phyloP scores from a whole-genome alignment of 164 flowering plant species.

The Macadamia integrifolia region DNA sequence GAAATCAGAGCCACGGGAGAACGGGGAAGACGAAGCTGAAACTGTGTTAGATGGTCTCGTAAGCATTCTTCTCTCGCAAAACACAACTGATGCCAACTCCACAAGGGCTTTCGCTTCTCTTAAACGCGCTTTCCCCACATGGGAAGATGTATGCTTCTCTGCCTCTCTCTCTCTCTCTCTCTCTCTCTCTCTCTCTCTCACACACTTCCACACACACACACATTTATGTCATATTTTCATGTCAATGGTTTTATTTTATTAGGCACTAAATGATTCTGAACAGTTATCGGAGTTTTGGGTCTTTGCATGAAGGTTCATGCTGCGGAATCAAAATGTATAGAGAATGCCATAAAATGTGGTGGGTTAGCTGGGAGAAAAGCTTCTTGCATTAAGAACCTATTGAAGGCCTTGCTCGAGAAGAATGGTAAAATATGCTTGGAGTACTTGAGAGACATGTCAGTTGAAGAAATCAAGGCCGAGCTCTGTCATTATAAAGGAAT shows the following conservation, averaged over 20 bases:
- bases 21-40: constrained; percentile 25
- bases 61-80: constrained; percentile 70
- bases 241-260: background rate
- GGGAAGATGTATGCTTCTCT: constrained; percentile 57
- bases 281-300: background rate
- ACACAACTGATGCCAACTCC: constrained; percentile 78
- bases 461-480: constrained; percentile 77
- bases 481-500: constrained; percentile 75
- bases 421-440: constrained; percentile 79
- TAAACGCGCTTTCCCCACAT: constrained; percentile 64
- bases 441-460: constrained; percentile 59
- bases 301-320: constrained; percentile 52
- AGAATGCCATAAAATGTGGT: constrained; percentile 83
- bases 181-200: no score
- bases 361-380: constrained; percentile 85
- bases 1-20: constrained; percentile 15
- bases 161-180: background rate
- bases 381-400: constrained; percentile 66
- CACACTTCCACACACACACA: background rate
- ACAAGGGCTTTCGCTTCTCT: constrained; percentile 72
- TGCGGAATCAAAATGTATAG: constrained; percentile 57
- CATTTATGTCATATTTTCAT: background rate
- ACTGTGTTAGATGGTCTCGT: constrained; percentile 81
- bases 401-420: constrained; percentile 49
- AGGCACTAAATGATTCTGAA: background rate